A percentile compares a stretch with the other conserved stretches of the same genome.
Evolutionary conservation across 108 stramenopile species (phyloP).

Genomic region (Schizochytrium sp.): DNA sequence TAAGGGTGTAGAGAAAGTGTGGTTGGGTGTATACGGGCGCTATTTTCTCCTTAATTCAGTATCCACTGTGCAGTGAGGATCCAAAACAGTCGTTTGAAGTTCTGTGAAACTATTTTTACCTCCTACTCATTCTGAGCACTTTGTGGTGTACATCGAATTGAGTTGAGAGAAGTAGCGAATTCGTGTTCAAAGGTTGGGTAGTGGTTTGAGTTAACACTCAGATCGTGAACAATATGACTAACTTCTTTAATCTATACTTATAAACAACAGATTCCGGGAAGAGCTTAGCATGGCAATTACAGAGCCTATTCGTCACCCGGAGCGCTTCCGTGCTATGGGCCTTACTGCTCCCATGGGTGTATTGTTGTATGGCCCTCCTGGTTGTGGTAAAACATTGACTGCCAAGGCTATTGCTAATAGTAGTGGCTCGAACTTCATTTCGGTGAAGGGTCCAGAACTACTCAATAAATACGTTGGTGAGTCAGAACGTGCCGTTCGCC

Average conservation of each 20-base stretch:
- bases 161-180: too few species aligned
- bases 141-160: too few species aligned
- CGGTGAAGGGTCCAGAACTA: conserved; percentile 99
- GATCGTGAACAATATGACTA: background rate
- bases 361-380: conserved; percentile 98
- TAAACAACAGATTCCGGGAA: conserved; percentile 82
- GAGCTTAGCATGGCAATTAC: conserved; percentile 91
- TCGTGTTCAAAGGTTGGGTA: too few species aligned
- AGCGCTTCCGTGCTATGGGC: conserved; percentile 92
- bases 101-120: background rate
- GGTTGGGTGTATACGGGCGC: background rate
- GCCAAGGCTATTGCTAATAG: conserved; percentile 84
- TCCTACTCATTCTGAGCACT: conserved; percentile 61
- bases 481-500: conserved; percentile 97
- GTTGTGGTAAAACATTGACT: conserved; percentile 92
- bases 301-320: conserved; percentile 95
- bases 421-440: conserved; percentile 78
- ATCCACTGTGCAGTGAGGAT: background rate
- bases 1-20: background rate
- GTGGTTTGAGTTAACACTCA: background rate
- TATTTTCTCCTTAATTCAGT: too few species aligned
- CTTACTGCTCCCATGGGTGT: conserved; percentile 96
- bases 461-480: conserved; percentile 99
- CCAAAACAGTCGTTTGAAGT: background rate
- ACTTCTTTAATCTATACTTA: background rate